Percentiles rank a stretch among this genome's conserved stretches.
phyloP scores from a whole-genome alignment of 106 monocot genomes.

The Cymbidium sinense region DNA sequence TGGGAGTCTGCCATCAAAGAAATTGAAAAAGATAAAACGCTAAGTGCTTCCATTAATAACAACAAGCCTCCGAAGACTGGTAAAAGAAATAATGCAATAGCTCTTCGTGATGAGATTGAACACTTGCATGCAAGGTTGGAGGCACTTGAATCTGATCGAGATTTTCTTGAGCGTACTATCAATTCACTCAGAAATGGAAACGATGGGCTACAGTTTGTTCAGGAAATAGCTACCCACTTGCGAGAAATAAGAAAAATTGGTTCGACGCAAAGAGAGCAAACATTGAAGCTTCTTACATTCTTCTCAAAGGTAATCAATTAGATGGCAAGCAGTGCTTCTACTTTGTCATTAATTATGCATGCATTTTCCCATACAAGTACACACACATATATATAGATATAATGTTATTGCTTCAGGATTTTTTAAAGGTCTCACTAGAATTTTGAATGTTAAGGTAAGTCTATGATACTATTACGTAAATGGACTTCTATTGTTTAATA shows the following conservation, averaged over 20 bases:
- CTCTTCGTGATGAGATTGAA: conserved; percentile 16
- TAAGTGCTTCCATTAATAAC: neutral
- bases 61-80: neutral
- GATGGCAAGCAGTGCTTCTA: neutral
- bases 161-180: conserved; percentile 19
- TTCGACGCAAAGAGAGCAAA: neutral
- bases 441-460: no score
- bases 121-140: conserved; percentile 20
- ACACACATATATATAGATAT: no score
- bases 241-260: conserved; percentile 14
- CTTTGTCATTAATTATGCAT: neutral
- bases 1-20: neutral
- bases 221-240: conserved; percentile 19
- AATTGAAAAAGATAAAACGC: neutral
- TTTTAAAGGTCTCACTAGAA: no score
- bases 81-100: conserved; percentile 5
- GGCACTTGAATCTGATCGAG: conserved; percentile 22
- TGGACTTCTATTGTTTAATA: no score
- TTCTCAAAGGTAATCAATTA: neutral
- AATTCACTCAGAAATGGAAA: conserved; percentile 19
- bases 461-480: no score
- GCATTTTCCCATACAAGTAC: neutral
- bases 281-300: neutral
- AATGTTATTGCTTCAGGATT: no score
- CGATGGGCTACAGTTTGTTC: conserved; percentile 16